These are phyloP conservation scores for Phytophthora sojae DNA, from an alignment of 352 stramenopile genomes.

Conservation along the genomic window DNA sequence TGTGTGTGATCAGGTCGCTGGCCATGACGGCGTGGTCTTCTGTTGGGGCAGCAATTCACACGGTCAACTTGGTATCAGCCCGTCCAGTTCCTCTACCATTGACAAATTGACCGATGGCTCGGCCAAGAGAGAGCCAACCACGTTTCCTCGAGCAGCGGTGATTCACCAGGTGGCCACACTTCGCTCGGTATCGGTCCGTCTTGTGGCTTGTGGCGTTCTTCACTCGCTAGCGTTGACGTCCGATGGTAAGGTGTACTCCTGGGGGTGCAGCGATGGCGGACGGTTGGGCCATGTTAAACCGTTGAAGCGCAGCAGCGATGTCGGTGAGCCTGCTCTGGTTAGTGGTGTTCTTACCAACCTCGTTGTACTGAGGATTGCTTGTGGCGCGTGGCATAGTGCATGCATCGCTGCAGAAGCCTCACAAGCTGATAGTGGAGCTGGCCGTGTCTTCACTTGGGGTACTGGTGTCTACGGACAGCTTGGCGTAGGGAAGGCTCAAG, in stretches of 20 bases:
- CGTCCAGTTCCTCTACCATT: conserved; percentile 8
- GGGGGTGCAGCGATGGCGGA: conserved; percentile 93
- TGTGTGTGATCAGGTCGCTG: conserved; percentile 73
- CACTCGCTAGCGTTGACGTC: conserved; percentile 90
- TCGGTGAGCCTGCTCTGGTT: conserved; percentile 46
- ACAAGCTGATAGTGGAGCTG: conserved; percentile 11
- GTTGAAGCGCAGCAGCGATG: conserved; percentile 26
- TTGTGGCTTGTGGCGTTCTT: conserved; percentile 92
- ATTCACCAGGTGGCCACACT: conserved; percentile 67
- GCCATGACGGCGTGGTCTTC: conserved; percentile 71
- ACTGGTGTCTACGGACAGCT: conserved; percentile 82
- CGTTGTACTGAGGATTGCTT: conserved; percentile 64
- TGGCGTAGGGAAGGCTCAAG: conserved; percentile 49
- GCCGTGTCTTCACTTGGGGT: conserved; percentile 73
- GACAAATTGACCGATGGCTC: conserved; percentile 6
- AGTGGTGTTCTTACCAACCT: conserved; percentile 41
- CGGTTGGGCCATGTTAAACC: conserved; percentile 49
- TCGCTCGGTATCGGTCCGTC: conserved; percentile 53
- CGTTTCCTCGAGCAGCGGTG: conserved; percentile 64
- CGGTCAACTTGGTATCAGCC: conserved; percentile 60
- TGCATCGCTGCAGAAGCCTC: conserved; percentile 51
- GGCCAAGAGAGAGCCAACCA: conserved; percentile 17
- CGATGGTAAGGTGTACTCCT: conserved; percentile 92
- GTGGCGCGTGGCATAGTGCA: conserved; percentile 77
- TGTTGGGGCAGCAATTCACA: conserved; percentile 82